Evolutionary conservation across 192 early-diverging fungal genomes (phyloP).

Genomic region (Coemansia erecta): DNA sequence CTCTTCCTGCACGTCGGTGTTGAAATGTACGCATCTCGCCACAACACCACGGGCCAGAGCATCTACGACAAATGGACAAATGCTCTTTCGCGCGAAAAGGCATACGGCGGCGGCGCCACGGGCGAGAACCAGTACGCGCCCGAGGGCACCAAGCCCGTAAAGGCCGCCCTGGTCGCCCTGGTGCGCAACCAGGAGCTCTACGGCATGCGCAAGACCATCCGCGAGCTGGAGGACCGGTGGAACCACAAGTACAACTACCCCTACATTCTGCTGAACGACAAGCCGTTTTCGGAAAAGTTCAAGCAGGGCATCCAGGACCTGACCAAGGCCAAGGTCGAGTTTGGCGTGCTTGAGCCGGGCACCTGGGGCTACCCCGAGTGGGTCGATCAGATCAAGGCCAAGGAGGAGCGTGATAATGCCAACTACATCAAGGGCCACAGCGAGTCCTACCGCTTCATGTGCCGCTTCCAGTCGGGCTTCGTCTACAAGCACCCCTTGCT

Average conservation of each 20-base stretch:
- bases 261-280: slow-evolving; percentile 78
- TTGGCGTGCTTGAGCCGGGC: slow-evolving; percentile 34
- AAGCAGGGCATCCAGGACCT: slow-evolving; percentile 47
- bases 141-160: slow-evolving; percentile 30
- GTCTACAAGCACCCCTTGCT: slow-evolving; percentile 55
- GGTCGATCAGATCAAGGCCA: slow-evolving; percentile 47
- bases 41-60: slow-evolving; percentile 29
- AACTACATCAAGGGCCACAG: slow-evolving; percentile 41
- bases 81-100: slow-evolving; percentile 10
- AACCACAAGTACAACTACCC: slow-evolving; percentile 75
- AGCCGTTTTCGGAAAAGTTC: slow-evolving; percentile 69
- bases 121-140: slow-evolving; percentile 17
- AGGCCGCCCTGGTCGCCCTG: slow-evolving; percentile 63
- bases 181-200: slow-evolving; percentile 67
- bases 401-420: slow-evolving; percentile 23
- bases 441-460: slow-evolving; percentile 45
- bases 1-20: slow-evolving; percentile 37
- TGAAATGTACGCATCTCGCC: slow-evolving; percentile 25
- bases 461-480: slow-evolving; percentile 53
- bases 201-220: slow-evolving; percentile 55
- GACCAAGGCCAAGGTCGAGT: slow-evolving; percentile 34
- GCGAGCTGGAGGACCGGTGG: slow-evolving; percentile 68
- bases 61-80: slow-evolving; percentile 34
- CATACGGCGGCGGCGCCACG: slow-evolving; percentile 15
- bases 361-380: slow-evolving; percentile 48